These are phyloP conservation scores for Blepharisma japonicum DNA, from an alignment of 73 alveolate species.

Conservation along the genomic window DNA sequence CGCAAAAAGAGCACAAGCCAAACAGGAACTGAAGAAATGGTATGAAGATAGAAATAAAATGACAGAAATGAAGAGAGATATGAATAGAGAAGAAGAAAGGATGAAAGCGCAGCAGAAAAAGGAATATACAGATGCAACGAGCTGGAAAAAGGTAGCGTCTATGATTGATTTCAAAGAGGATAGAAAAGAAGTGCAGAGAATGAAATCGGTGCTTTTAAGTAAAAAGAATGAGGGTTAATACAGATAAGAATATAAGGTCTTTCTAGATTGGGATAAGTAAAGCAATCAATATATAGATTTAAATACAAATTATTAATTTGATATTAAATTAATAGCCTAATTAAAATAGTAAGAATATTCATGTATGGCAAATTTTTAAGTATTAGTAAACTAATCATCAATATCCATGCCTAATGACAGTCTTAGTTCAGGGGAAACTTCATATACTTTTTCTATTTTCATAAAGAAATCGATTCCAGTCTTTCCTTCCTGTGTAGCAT, in stretches of 20 bases:
- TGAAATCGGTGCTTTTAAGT: constrained; percentile 22
- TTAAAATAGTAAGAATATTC: too few species aligned
- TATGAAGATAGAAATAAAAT: background rate
- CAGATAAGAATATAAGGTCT: background rate
- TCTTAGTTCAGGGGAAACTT: too few species aligned
- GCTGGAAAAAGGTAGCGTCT: constrained; percentile 21
- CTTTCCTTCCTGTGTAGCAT: background rate
- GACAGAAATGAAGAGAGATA: background rate
- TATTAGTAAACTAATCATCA: too few species aligned
- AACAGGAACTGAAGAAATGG: constrained; percentile 6
- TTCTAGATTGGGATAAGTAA: too few species aligned
- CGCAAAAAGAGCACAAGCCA: constrained; percentile 9
- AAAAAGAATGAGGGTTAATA: constrained; percentile 11
- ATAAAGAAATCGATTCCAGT: too few species aligned
- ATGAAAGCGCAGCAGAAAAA: background rate
- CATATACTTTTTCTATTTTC: too few species aligned
- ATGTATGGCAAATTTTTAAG: too few species aligned
- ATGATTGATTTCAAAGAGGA: constrained; percentile 21
- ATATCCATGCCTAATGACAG: too few species aligned
- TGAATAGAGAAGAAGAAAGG: constrained; percentile 20
- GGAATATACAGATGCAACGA: background rate
- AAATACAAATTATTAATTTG: too few species aligned
- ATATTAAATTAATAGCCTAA: too few species aligned
- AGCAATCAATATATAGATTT: too few species aligned
- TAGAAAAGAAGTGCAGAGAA: constrained; percentile 15